Percentiles rank a stretch among this genome's conserved stretches.
These are phyloP conservation scores for Cladophialophora psammophila DNA, from an alignment of 2,329 filamentous ascomycete species.

Conservation along the genomic window DNA sequence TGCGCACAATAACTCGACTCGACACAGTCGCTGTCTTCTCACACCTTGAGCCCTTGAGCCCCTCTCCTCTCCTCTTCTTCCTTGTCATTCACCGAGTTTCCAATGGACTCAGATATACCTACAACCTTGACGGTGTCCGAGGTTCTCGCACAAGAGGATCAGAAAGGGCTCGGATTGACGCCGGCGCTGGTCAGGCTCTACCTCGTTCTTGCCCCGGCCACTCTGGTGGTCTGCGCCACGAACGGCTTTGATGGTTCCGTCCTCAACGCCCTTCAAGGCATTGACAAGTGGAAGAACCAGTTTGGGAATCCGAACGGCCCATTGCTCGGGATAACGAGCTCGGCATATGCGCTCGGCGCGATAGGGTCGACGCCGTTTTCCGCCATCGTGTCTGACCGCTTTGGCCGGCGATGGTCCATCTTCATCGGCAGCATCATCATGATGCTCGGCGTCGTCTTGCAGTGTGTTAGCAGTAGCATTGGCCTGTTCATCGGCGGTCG, in stretches of 20 bases:
- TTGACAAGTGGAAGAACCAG: conserved; percentile 27
- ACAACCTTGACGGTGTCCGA: conserved; percentile 11
- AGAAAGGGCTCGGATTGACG: conserved; percentile 8
- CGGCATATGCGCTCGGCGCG: conserved; percentile 64
- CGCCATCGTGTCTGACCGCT: conserved; percentile 56
- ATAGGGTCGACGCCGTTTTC: conserved; percentile 56
- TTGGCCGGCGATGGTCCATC: conserved; percentile 56
- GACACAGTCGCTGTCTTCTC: not conserved
- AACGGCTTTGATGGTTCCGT: conserved; percentile 32
- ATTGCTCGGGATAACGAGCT: conserved; percentile 54
- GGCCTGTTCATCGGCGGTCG: conserved; percentile 64
- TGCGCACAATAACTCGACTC: not conserved
- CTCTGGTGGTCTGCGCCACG: conserved; percentile 64
- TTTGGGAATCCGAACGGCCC: conserved; percentile 49
- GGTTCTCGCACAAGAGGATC: not conserved
- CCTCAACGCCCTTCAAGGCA: conserved; percentile 22
- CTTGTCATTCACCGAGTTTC: not conserved
- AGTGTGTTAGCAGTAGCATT: conserved; percentile 40
- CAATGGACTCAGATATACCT: conserved; percentile 6
- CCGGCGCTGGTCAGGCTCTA: conserved; percentile 52
- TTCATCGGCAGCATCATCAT: conserved; percentile 57
- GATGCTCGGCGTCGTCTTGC: conserved; percentile 51
- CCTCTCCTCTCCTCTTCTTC: not conserved
- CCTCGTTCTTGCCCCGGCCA: conserved; percentile 64
- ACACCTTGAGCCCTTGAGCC: not conserved